Base-by-base conservation (phyloP, 192 early-diverging fungal genomes). In the Backusella sp. region DNA sequence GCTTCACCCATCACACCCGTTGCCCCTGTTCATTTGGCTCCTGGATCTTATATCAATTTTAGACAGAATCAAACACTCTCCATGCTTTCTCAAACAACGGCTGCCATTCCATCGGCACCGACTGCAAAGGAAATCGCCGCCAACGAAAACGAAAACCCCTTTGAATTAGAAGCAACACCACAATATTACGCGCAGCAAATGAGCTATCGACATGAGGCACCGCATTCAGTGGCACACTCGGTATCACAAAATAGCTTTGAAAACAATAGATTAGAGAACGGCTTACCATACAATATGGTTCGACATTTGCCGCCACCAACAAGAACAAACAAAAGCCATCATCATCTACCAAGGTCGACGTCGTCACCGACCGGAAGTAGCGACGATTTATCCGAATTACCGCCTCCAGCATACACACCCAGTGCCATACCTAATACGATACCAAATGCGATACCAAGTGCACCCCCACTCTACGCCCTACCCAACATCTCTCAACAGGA, bases 391-490 rank as follows among this genome's bases (percentile, higher is more conserved):
- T 68, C 75, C 32, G 75, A 76, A 41, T 34, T 59, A 17, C 75
- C 75, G 1, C 75, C 75, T 14, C 75, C 75, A 15, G 75, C 75
- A 6, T 76, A 77, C 26, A 77, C 70, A 4, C 36, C 70, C 26
- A 75, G 36, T 49, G 65, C 62, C 2, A 39, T 52, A 65, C 52
- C 37, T 23, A 69, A 37, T 39, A 5, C 76, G 5, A 59, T 53
- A 49, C 70, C 59, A 15, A 69, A 56, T 26, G 59, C 70, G 37
- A 72, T 70, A 30, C 56, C 70, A n/a, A 41, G 72, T 73, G 53
- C 53, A 15, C 72, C 72, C 8, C 46, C 71, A 4, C 36, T 69
- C 6, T 69, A 69, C 68, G 39, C 34, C 1, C 23, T 69, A 37
- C 68, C 68, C 0, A 62, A 62, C 4, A 2, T 62, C 28, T 26